A percentile compares a stretch with the other conserved stretches of the same genome.
These are phyloP conservation scores for Kodamaea jinghongensis DNA, from an alignment of 805 yeast species.

Conservation along the genomic window DNA sequence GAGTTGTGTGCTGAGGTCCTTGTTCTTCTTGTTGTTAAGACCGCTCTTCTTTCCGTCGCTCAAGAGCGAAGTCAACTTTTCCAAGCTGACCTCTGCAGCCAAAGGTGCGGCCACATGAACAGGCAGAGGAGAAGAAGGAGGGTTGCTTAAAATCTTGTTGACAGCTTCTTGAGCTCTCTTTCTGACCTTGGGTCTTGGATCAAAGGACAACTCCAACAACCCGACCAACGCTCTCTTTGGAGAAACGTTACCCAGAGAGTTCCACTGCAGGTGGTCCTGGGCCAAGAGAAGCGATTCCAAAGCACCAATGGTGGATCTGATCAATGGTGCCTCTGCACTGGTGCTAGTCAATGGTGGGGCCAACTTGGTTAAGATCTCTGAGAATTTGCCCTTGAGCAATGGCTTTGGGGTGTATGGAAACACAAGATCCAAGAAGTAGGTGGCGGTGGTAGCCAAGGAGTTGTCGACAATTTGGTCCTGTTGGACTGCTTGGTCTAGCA, in stretches of 20 bases:
- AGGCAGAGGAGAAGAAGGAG: constrained; percentile 74
- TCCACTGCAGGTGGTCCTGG: constrained; percentile 82
- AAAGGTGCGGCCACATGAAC: constrained; percentile 74
- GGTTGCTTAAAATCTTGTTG: constrained; percentile 55
- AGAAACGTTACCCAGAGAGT: constrained; percentile 51
- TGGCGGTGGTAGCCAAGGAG: constrained; percentile 67
- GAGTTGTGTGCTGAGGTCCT: constrained; percentile 53
- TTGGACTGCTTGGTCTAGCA: constrained; percentile 68
- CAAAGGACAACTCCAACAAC: constrained; percentile 72
- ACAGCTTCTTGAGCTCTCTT: constrained; percentile 92
- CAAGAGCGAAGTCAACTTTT: constrained; percentile 48
- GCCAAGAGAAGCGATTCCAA: constrained; percentile 75
- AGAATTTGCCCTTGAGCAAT: constrained; percentile 69
- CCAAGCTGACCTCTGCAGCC: constrained; percentile 67
- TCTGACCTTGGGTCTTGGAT: constrained; percentile 92
- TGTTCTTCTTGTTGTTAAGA: constrained; percentile 32
- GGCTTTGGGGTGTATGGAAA: constrained; percentile 70
- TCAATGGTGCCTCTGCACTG: constrained; percentile 73
- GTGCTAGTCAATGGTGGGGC: constrained; percentile 76
- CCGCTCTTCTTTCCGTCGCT: constrained; percentile 30
- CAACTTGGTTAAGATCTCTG: constrained; percentile 71
- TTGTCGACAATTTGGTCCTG: constrained; percentile 53
- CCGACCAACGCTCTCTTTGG: constrained; percentile 83
- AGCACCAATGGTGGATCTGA: constrained; percentile 82
- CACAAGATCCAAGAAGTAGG: constrained; percentile 78